Conservation (phyloP, 371 early-diverging fungal genomes). For the Sporodiniella umbellata region DNA sequence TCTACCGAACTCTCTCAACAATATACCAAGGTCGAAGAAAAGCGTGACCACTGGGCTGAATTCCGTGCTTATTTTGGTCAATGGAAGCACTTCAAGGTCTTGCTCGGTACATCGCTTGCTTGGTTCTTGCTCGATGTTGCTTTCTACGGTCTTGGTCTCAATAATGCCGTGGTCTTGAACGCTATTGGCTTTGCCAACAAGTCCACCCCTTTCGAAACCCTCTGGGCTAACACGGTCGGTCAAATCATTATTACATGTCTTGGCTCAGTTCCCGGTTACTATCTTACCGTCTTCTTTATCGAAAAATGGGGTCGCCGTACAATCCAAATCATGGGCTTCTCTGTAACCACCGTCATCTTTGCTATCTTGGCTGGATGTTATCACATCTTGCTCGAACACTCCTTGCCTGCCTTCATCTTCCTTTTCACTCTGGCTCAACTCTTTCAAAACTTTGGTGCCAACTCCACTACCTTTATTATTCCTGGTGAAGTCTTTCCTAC, state of each 20-base stretch:
- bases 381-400: slow-evolving; percentile 48
- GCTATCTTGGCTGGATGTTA: slow-evolving; percentile 73
- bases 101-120: slow-evolving; percentile 73
- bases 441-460: slow-evolving; percentile 91
- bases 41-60: slow-evolving; percentile 52
- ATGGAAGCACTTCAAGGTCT: slow-evolving; percentile 74
- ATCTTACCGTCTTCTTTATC: slow-evolving; percentile 73
- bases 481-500: slow-evolving; percentile 93
- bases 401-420: slow-evolving; percentile 66
- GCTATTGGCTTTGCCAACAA: slow-evolving; percentile 66
- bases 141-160: slow-evolving; percentile 86
- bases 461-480: slow-evolving; percentile 86
- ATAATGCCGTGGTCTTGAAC: slow-evolving; percentile 68
- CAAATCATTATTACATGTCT: slow-evolving; percentile 79
- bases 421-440: slow-evolving; percentile 74
- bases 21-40: slow-evolving; percentile 40
- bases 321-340: slow-evolving; percentile 81
- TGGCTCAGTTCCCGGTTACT: slow-evolving; percentile 91
- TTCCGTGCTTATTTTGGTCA: slow-evolving; percentile 76
- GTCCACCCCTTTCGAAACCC: slow-evolving; percentile 49
- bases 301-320: slow-evolving; percentile 78
- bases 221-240: slow-evolving; percentile 68
- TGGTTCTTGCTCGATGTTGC: slow-evolving; percentile 90
- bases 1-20: slow-evolving; percentile 33
- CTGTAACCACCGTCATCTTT: slow-evolving; percentile 68